Percentiles rank a stretch among this genome's conserved stretches.
These are phyloP conservation scores for Aspergillus homomorphus DNA, from an alignment of 495 filamentous ascomycete species.

Conservation along the genomic window DNA sequence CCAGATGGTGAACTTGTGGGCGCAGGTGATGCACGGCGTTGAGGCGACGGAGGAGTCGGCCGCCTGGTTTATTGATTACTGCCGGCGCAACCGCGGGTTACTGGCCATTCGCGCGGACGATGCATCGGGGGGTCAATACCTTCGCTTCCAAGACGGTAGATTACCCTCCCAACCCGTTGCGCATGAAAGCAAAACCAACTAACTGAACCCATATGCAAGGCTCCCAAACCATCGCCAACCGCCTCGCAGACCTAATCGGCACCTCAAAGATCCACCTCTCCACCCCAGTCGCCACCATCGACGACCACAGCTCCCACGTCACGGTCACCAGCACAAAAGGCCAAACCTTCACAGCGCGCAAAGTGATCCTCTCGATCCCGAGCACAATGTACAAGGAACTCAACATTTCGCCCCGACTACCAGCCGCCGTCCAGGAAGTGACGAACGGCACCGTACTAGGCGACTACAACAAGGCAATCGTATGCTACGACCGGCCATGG, in stretches of 20 bases:
- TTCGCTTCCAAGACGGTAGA: slow-evolving; percentile 9
- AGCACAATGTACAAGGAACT: slow-evolving; percentile 32
- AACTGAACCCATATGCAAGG: no score
- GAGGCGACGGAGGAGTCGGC: slow-evolving; percentile 40
- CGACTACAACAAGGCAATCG: slow-evolving; percentile 36
- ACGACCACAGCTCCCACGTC: background rate
- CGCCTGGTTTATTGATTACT: slow-evolving; percentile 47
- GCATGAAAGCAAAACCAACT: no score
- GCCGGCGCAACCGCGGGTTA: slow-evolving; percentile 39
- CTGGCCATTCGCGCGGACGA: slow-evolving; percentile 37
- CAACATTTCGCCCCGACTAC: slow-evolving; percentile 27
- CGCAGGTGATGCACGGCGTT: slow-evolving; percentile 40
- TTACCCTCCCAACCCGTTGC: no score
- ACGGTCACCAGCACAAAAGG: slow-evolving; percentile 8
- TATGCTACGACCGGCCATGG: slow-evolving; percentile 35
- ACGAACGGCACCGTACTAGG: slow-evolving; percentile 23
- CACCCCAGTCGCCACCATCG: slow-evolving; percentile 17
- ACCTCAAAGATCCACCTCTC: slow-evolving; percentile 22
- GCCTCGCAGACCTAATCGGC: slow-evolving; percentile 10
- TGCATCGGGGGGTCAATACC: slow-evolving; percentile 33
- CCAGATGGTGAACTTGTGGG: slow-evolving; percentile 31
- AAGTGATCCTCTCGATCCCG: slow-evolving; percentile 38
- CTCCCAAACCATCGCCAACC: slow-evolving; percentile 30
- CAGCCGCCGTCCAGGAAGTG: slow-evolving; percentile 16
- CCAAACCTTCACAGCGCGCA: slow-evolving; percentile 24